Evolutionary conservation across 1,284 basidiomycete species (phyloP).

Genomic region (Leccinum laetum): DNA sequence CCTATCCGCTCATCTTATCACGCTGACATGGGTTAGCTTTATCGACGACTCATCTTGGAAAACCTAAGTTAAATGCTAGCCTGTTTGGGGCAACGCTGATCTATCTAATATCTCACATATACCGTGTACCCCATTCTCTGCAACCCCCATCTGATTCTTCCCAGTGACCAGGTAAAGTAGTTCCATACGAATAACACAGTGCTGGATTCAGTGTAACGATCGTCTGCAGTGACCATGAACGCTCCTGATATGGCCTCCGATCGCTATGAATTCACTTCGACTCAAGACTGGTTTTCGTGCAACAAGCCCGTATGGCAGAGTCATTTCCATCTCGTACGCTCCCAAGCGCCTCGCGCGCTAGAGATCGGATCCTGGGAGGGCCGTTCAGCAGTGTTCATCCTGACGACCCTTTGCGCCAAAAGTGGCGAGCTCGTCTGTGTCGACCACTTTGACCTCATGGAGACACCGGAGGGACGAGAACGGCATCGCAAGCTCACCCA

Average conservation of each 20-base stretch:
- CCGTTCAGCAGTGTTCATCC: constrained; percentile 55
- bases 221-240: constrained; percentile 16
- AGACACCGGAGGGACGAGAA: constrained; percentile 47
- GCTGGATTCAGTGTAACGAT: not conserved
- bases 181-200: not conserved
- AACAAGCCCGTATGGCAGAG: constrained; percentile 43
- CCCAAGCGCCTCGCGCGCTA: constrained; percentile 43
- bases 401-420: constrained; percentile 45
- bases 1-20: too few species aligned
- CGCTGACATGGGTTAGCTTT: too few species aligned
- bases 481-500: constrained; percentile 40
- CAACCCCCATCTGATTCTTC: not conserved
- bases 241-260: constrained; percentile 4
- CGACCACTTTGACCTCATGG: constrained; percentile 58
- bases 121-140: constrained; percentile 2
- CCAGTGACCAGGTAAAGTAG: constrained; percentile 3
- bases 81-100: constrained; percentile 2
- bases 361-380: constrained; percentile 70
- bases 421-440: constrained; percentile 51
- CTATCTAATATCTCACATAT: constrained; percentile 20
- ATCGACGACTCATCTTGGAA: too few species aligned
- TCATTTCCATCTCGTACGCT: constrained; percentile 39
- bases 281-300: constrained; percentile 58
- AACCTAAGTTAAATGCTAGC: not conserved
- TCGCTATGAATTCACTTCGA: constrained; percentile 43